These are phyloP conservation scores for Malus fusca DNA, from an alignment of 306 rosid species.

Conservation along the genomic window DNA sequence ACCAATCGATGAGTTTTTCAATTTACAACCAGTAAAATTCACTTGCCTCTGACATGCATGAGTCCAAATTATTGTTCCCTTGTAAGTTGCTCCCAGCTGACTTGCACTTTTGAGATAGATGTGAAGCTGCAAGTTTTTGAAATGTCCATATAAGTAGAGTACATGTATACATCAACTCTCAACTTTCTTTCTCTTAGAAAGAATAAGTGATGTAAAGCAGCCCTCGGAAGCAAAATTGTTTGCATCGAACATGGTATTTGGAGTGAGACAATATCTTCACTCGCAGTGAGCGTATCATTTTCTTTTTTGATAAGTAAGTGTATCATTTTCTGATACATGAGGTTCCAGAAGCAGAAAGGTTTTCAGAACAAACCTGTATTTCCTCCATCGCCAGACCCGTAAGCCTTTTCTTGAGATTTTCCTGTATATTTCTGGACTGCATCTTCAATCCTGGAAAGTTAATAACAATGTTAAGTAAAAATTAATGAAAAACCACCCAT, in stretches of 20 bases:
- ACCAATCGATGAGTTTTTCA: constrained; percentile 1
- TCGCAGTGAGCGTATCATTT: neutral
- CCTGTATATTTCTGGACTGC: constrained; percentile 26
- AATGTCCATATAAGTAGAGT: neutral
- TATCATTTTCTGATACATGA: neutral
- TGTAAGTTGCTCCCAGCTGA: constrained; percentile 10
- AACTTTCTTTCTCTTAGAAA: neutral
- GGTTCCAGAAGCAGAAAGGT: neutral
- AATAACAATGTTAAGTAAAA: neutral
- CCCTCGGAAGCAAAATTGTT: neutral
- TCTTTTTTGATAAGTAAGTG: too few species aligned
- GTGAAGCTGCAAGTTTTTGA: constrained; percentile 13
- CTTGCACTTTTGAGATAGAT: constrained; percentile 7
- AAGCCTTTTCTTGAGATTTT: constrained; percentile 24
- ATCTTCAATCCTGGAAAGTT: constrained; percentile 43
- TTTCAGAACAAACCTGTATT: constrained; percentile 29
- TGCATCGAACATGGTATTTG: neutral
- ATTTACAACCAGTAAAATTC: neutral
- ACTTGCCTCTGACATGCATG: constrained; percentile 36
- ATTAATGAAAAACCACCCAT: neutral
- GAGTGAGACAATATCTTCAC: neutral
- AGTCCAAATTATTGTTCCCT: constrained; percentile 12
- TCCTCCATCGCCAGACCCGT: constrained; percentile 16
- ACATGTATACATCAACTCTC: neutral
- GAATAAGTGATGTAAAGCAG: neutral